Evolutionary conservation across 2,329 filamentous ascomycete species (phyloP).

Genomic region (Botryotinia convoluta): DNA sequence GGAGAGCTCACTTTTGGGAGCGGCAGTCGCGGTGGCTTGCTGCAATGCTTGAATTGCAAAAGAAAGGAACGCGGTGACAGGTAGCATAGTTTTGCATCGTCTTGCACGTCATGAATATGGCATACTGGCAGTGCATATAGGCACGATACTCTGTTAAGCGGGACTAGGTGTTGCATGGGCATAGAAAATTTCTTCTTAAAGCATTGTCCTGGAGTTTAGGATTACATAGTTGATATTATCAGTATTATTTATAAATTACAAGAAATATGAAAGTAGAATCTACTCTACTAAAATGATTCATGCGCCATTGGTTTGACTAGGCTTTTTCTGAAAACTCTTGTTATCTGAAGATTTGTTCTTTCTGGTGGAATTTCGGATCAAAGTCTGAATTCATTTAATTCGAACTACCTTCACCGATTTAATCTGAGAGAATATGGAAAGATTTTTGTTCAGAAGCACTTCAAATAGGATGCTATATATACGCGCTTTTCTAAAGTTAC

Average conservation of each 20-base stretch:
- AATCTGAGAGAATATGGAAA: too few species aligned
- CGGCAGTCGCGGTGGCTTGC: constrained; percentile 65
- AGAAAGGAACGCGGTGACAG: neutral
- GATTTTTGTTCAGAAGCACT: too few species aligned
- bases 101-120: neutral
- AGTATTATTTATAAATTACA: neutral
- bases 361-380: too few species aligned
- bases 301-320: too few species aligned
- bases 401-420: too few species aligned
- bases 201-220: neutral
- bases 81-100: neutral
- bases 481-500: too few species aligned
- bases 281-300: too few species aligned
- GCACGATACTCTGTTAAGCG: neutral
- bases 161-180: neutral
- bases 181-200: neutral
- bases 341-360: too few species aligned
- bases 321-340: too few species aligned
- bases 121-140: neutral
- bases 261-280: neutral
- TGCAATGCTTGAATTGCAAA: constrained; percentile 22
- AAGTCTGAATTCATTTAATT: too few species aligned
- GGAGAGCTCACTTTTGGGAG: constrained; percentile 73
- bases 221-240: neutral
- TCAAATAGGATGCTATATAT: too few species aligned